Conservation (phyloP, 2,329 filamentous ascomycete genomes). For the Phyllosticta citribraziliensis region DNA sequence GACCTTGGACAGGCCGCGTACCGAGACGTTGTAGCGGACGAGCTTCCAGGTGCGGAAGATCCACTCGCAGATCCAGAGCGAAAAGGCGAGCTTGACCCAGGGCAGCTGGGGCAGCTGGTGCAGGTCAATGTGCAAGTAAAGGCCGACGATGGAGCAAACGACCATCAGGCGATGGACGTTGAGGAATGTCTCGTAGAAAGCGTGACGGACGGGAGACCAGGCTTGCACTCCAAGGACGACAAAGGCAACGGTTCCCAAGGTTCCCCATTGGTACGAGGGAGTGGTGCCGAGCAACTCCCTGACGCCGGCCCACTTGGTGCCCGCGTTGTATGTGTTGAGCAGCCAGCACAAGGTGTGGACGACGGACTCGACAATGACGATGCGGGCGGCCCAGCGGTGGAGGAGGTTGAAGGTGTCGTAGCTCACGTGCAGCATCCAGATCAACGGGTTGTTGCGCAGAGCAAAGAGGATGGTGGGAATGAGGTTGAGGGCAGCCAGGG, state of each 20-base stretch:
- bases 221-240: constrained; percentile 58
- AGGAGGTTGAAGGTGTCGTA: constrained; percentile 95
- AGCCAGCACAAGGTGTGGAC: constrained; percentile 66
- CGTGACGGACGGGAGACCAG: constrained; percentile 73
- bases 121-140: constrained; percentile 69
- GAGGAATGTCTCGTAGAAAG: constrained; percentile 95
- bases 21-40: constrained; percentile 44
- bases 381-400: constrained; percentile 72
- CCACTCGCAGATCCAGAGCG: constrained; percentile 67
- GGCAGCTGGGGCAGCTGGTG: constrained; percentile 58
- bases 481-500: constrained; percentile 80
- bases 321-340: constrained; percentile 51
- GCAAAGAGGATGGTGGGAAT: constrained; percentile 83
- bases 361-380: constrained; percentile 59
- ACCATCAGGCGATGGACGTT: constrained; percentile 74
- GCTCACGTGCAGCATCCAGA: constrained; percentile 69
- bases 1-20: constrained; percentile 41
- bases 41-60: constrained; percentile 39
- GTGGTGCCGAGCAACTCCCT: constrained; percentile 44
- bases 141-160: constrained; percentile 55
- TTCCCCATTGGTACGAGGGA: constrained; percentile 56
- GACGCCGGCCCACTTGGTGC: constrained; percentile 50
- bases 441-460: constrained; percentile 87
- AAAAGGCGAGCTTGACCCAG: constrained; percentile 64
- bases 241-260: constrained; percentile 51